These are phyloP conservation scores for Telfairia occidentalis DNA, from an alignment of 331 rosid genomes.

Conservation along the genomic window DNA sequence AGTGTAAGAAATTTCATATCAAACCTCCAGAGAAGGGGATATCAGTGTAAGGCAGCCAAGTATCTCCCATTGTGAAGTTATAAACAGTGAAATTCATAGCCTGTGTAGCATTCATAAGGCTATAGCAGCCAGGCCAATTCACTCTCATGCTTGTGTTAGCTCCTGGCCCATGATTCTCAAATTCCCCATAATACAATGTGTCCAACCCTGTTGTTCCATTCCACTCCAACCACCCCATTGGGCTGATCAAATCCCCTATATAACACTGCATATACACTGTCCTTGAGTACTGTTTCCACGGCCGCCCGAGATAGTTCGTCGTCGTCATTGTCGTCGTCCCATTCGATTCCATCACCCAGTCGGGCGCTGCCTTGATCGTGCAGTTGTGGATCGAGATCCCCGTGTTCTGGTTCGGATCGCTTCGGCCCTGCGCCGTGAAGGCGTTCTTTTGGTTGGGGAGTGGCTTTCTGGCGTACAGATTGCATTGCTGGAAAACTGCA, in stretches of 20 bases:
- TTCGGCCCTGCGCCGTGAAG: conserved; percentile 61
- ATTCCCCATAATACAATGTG: conserved; percentile 65
- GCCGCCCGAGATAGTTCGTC: conserved; percentile 48
- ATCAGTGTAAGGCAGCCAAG: conserved; percentile 65
- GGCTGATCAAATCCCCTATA: conserved; percentile 38
- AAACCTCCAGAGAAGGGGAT: conserved; percentile 49
- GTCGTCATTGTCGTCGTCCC: not conserved
- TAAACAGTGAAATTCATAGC: conserved; percentile 56
- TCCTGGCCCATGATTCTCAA: conserved; percentile 49
- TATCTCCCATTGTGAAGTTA: conserved; percentile 54
- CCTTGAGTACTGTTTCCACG: conserved; percentile 66
- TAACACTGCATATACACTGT: conserved; percentile 65
- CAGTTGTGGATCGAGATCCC: conserved; percentile 75
- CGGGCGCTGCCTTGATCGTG: conserved; percentile 46
- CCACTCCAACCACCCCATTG: conserved; percentile 75
- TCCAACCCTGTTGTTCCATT: conserved; percentile 54
- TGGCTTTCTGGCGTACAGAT: conserved; percentile 51
- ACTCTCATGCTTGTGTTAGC: conserved; percentile 44
- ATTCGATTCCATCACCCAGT: conserved; percentile 26
- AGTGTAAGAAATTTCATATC: not conserved
- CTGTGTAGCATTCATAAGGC: conserved; percentile 37
- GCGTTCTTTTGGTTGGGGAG: conserved; percentile 41
- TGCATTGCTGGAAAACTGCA: conserved; percentile 56
- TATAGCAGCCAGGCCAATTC: conserved; percentile 56
- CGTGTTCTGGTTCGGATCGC: conserved; percentile 53